These are phyloP conservation scores for Stemphylium vesicarium DNA, from an alignment of 2,329 filamentous ascomycete species.

Conservation along the genomic window DNA sequence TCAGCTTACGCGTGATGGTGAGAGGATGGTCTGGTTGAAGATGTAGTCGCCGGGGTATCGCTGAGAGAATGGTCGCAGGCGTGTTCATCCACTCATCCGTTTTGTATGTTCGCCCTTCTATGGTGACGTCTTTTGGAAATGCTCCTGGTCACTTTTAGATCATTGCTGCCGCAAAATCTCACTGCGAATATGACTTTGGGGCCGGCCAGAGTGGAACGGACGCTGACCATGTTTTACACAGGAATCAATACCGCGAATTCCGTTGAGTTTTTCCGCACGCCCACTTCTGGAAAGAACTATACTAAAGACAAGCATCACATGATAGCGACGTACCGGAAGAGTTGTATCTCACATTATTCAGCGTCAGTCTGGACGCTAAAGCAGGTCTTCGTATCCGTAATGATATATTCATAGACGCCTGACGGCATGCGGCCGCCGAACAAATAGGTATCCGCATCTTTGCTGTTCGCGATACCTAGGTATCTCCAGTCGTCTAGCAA, in stretches of 20 bases:
- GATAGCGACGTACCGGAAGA: slow-evolving; percentile 44
- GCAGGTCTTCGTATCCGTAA: slow-evolving; percentile 13
- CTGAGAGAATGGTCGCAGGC: slow-evolving; percentile 73
- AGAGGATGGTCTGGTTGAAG: slow-evolving; percentile 90
- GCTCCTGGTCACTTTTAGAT: slow-evolving; percentile 27
- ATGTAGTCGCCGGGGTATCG: slow-evolving; percentile 81
- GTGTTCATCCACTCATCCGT: slow-evolving; percentile 88
- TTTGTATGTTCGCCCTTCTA: slow-evolving; percentile 69
- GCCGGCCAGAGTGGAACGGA: not conserved
- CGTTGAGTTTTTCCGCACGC: too few relatives aligned
- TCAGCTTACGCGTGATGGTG: slow-evolving; percentile 86
- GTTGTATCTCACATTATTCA: slow-evolving; percentile 30
- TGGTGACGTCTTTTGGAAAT: slow-evolving; percentile 52
- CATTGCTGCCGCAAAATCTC: not conserved
- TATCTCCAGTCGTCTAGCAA: slow-evolving; percentile 19
- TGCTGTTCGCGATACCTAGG: slow-evolving; percentile 9
- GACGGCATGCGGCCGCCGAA: slow-evolving; percentile 31
- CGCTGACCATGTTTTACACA: too few relatives aligned
- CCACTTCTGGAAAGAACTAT: not conserved
- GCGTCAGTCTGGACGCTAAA: slow-evolving; percentile 20
- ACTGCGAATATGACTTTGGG: not conserved
- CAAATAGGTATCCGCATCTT: slow-evolving; percentile 34
- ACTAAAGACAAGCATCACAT: slow-evolving; percentile 32
- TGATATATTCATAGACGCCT: slow-evolving; percentile 14
- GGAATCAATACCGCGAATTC: too few relatives aligned